A percentile compares a stretch with the other conserved stretches of the same genome.
These are phyloP conservation scores for Dioszegia crocea DNA, from an alignment of 768 basidiomycete species.

Conservation along the genomic window DNA sequence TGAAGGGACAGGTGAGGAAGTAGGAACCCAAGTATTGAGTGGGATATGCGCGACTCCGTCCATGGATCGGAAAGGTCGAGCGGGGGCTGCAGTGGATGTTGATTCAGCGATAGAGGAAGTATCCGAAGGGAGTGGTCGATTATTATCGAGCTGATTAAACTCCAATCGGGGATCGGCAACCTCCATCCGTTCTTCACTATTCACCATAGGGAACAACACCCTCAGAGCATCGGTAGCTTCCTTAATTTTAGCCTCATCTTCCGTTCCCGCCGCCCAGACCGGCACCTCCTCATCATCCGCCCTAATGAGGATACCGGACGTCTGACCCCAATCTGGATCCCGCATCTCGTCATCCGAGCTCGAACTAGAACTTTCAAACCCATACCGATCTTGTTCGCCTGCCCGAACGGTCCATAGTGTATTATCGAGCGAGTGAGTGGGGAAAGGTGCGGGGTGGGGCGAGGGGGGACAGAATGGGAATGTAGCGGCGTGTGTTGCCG, in stretches of 20 bases:
- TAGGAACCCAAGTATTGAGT: slow-evolving; percentile 1
- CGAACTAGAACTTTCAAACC: slow-evolving; percentile 32
- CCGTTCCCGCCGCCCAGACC: slow-evolving; percentile 14
- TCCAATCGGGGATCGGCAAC: slow-evolving; percentile 8
- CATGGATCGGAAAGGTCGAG: background rate
- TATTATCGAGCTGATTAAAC: slow-evolving; percentile 30
- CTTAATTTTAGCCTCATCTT: slow-evolving; percentile 37
- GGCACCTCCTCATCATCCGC: slow-evolving; percentile 20
- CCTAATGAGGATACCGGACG: slow-evolving; percentile 20
- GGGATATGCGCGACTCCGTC: background rate
- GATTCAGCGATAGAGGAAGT: slow-evolving; percentile 16
- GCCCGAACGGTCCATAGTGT: slow-evolving; percentile 37
- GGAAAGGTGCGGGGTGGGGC: slow-evolving; percentile 36
- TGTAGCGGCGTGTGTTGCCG: slow-evolving; percentile 8
- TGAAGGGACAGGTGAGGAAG: slow-evolving; percentile 30
- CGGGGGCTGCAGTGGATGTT: slow-evolving; percentile 12
- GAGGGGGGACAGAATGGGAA: slow-evolving; percentile 7
- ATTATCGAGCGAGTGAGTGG: slow-evolving; percentile 45
- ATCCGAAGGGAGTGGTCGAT: slow-evolving; percentile 20
- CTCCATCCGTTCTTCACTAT: slow-evolving; percentile 22
- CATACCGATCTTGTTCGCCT: slow-evolving; percentile 12
- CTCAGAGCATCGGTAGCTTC: slow-evolving; percentile 41
- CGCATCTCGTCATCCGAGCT: slow-evolving; percentile 39
- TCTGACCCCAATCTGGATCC: slow-evolving; percentile 32
- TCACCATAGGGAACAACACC: slow-evolving; percentile 32